These are phyloP conservation scores for Nymphaea thermarum DNA, from an alignment of 164 flowering plant genomes.

Conservation along the genomic window DNA sequence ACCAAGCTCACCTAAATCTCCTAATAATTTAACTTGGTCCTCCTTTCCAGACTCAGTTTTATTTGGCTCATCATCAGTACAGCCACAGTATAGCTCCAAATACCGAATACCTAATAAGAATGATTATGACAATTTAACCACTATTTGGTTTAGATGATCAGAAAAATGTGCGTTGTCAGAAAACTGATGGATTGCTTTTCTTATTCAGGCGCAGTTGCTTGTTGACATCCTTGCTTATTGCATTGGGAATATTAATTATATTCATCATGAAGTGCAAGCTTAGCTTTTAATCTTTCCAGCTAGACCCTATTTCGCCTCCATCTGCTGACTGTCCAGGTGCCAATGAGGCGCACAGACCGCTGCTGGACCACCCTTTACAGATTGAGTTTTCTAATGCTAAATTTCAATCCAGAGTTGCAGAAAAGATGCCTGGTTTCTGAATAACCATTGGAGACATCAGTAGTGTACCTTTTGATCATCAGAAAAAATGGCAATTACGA, in stretches of 20 bases:
- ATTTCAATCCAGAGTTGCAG: not conserved
- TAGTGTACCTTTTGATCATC: not conserved
- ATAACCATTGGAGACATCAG: not conserved
- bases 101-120: not conserved
- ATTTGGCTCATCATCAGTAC: not conserved
- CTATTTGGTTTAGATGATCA: not conserved
- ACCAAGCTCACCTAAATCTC: not conserved
- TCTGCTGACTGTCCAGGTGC: not conserved
- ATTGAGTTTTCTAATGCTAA: not conserved
- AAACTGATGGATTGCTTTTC: not conserved
- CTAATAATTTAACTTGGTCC: not conserved
- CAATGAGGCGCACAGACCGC: not conserved
- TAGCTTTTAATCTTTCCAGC: not conserved
- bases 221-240: not conserved
- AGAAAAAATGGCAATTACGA: not conserved
- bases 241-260: not conserved
- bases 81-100: not conserved
- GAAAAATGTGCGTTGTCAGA: not conserved
- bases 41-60: not conserved
- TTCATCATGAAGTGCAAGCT: not conserved
- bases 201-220: not conserved
- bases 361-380: not conserved
- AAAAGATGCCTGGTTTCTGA: not conserved
- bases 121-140: not conserved
- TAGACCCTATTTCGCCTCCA: not conserved